These are phyloP conservation scores for Cryomyces minteri DNA, from an alignment of 495 filamentous ascomycete genomes.

Conservation along the genomic window DNA sequence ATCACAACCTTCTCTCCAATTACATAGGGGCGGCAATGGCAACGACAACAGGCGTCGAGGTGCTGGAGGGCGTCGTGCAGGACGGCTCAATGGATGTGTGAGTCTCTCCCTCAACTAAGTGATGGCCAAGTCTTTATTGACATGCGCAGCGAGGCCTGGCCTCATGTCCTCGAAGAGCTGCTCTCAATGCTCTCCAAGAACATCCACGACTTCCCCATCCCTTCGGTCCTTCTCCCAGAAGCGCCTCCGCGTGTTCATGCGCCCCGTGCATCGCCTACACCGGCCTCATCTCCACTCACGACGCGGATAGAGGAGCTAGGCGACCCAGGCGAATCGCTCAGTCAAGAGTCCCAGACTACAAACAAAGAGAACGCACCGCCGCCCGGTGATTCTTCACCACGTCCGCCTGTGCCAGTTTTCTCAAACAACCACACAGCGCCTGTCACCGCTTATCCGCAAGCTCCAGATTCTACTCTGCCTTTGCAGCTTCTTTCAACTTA, in stretches of 20 bases:
- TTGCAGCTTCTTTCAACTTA: slow-evolving; percentile 45
- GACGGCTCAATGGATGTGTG: slow-evolving; percentile 57
- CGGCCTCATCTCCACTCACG: background rate
- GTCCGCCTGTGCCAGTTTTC: slow-evolving; percentile 10
- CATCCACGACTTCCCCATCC: slow-evolving; percentile 18
- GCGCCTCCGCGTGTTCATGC: slow-evolving; percentile 8
- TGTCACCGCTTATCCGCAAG: slow-evolving; percentile 2
- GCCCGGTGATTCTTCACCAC: slow-evolving; percentile 10
- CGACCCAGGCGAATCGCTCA: slow-evolving; percentile 16
- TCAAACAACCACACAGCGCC: slow-evolving; percentile 8
- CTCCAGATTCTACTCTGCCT: slow-evolving; percentile 29
- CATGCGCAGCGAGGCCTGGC: slow-evolving; percentile 18
- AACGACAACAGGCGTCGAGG: slow-evolving; percentile 8
- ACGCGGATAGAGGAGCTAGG: background rate
- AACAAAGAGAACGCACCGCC: slow-evolving; percentile 38
- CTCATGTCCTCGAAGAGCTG: slow-evolving; percentile 15
- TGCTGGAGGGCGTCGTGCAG: slow-evolving; percentile 41
- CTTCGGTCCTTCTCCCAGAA: slow-evolving; percentile 8
- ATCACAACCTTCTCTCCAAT: too few species aligned
- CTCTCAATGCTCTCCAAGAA: slow-evolving; percentile 18
- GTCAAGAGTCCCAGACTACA: slow-evolving; percentile 19
- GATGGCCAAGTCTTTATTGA: background rate
- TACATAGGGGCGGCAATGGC: too few species aligned
- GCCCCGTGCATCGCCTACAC: background rate
- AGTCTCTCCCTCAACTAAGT: slow-evolving; percentile 7